A percentile compares a stretch with the other conserved stretches of the same genome.
Evolutionary conservation across 83 land plant species (phyloP).

Genomic region (Picea abies): DNA sequence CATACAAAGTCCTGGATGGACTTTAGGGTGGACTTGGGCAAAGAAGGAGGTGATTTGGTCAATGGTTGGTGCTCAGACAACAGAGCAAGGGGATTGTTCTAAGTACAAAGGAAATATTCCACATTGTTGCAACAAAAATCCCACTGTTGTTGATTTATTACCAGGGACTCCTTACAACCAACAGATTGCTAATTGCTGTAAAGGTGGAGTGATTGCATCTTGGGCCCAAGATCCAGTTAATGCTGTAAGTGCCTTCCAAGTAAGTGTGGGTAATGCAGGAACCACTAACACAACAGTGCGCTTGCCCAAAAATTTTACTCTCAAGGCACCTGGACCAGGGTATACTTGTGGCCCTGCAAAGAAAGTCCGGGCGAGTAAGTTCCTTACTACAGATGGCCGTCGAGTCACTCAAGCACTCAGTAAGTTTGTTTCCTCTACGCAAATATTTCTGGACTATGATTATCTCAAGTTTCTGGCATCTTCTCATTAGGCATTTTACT

Average conservation of each 20-base stretch:
- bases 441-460: background rate
- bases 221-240: slow-evolving; percentile 40
- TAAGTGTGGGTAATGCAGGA: slow-evolving; percentile 64
- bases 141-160: slow-evolving; percentile 44
- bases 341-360: slow-evolving; percentile 70
- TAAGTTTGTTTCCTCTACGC: slow-evolving; percentile 24
- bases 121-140: slow-evolving; percentile 52
- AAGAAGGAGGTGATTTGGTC: slow-evolving; percentile 67
- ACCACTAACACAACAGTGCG: slow-evolving; percentile 67
- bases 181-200: slow-evolving; percentile 58
- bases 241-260: slow-evolving; percentile 53
- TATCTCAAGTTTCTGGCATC: too few species aligned
- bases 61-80: slow-evolving; percentile 64
- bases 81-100: slow-evolving; percentile 66
- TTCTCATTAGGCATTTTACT: too few species aligned
- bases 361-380: slow-evolving; percentile 44
- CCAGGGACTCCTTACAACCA: slow-evolving; percentile 56
- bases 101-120: slow-evolving; percentile 42
- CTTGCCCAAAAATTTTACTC: slow-evolving; percentile 64
- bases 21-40: slow-evolving; percentile 59
- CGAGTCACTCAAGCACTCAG: slow-evolving; percentile 64
- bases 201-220: slow-evolving; percentile 48
- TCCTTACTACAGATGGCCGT: slow-evolving; percentile 44
- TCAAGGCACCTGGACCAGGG: slow-evolving; percentile 64
- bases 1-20: slow-evolving; percentile 61